Conservation (phyloP, 2,329 filamentous ascomycete genomes). For the Clarireedia monteithiana region DNA sequence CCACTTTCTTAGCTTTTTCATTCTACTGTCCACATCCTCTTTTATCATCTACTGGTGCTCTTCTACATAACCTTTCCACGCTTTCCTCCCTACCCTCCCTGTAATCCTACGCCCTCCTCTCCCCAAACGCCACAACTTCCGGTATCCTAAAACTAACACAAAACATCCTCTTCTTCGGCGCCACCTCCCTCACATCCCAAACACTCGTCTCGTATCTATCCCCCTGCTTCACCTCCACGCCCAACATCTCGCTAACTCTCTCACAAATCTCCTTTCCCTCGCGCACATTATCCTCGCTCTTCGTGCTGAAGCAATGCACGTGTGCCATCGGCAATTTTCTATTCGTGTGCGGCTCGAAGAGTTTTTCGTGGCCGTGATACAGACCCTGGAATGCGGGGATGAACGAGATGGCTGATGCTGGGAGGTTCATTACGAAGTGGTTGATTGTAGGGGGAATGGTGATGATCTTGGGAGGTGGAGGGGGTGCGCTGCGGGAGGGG, state of each 20-base stretch:
- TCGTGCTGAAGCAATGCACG: slow-evolving; percentile 88
- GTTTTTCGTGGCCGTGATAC: slow-evolving; percentile 61
- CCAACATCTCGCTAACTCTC: slow-evolving; percentile 47
- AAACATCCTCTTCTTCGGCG: slow-evolving; percentile 93
- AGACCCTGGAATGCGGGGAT: slow-evolving; percentile 68
- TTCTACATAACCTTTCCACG: neutral
- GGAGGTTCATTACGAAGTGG: slow-evolving; percentile 99
- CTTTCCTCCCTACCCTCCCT: neutral
- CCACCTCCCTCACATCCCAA: slow-evolving; percentile 74
- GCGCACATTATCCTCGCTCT: slow-evolving; percentile 65
- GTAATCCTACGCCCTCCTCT: slow-evolving; percentile 8
- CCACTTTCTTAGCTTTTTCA: neutral
- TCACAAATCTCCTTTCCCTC: slow-evolving; percentile 57
- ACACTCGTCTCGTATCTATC: slow-evolving; percentile 40
- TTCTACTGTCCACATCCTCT: neutral
- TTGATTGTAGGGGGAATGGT: slow-evolving; percentile 66
- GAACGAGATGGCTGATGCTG: slow-evolving; percentile 82
- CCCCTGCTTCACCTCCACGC: slow-evolving; percentile 34
- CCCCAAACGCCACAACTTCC: slow-evolving; percentile 65
- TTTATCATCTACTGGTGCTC: neutral
- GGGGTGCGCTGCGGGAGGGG: slow-evolving; percentile 19
- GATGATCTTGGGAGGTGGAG: slow-evolving; percentile 34
- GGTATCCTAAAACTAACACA: slow-evolving; percentile 89
- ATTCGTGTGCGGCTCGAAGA: slow-evolving; percentile 54
- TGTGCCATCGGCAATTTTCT: slow-evolving; percentile 73